Percentiles rank a stretch among this genome's conserved stretches.
phyloP scores from a whole-genome alignment of 225 moss, liverwort and hornwort genomes.

The Rhytidiadelphus loreus region DNA sequence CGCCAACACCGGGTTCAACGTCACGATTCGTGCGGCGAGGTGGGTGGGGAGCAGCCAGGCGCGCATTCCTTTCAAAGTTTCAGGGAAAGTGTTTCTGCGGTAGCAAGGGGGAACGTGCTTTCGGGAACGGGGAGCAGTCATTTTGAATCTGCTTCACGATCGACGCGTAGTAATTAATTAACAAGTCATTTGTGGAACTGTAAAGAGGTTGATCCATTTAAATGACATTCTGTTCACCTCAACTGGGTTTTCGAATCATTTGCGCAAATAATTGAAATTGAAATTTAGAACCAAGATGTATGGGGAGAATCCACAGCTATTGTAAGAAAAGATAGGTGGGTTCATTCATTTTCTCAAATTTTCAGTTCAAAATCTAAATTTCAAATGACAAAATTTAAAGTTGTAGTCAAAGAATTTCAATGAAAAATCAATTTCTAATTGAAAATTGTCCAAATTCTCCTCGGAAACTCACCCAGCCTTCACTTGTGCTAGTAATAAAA shows the following conservation, averaged over 20 bases:
- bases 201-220: background rate
- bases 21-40: background rate
- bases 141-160: background rate
- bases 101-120: background rate
- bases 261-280: background rate
- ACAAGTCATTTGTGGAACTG: background rate
- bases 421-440: background rate
- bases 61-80: background rate
- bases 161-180: too few relatives aligned
- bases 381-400: background rate
- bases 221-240: background rate
- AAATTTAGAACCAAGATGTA: background rate
- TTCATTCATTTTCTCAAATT: background rate
- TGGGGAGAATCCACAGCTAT: background rate
- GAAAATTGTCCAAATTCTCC: background rate
- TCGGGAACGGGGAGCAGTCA: background rate
- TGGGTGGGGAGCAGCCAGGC: background rate
- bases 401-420: background rate
- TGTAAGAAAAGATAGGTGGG: background rate
- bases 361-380: background rate
- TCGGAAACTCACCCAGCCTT: fast-evolving
- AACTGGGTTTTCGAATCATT: background rate
- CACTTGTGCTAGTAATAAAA: too few relatives aligned
- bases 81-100: background rate
- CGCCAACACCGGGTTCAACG: background rate